Conservation (phyloP, 2,329 filamentous ascomycete genomes). For the Neofusicoccum laricinum region DNA sequence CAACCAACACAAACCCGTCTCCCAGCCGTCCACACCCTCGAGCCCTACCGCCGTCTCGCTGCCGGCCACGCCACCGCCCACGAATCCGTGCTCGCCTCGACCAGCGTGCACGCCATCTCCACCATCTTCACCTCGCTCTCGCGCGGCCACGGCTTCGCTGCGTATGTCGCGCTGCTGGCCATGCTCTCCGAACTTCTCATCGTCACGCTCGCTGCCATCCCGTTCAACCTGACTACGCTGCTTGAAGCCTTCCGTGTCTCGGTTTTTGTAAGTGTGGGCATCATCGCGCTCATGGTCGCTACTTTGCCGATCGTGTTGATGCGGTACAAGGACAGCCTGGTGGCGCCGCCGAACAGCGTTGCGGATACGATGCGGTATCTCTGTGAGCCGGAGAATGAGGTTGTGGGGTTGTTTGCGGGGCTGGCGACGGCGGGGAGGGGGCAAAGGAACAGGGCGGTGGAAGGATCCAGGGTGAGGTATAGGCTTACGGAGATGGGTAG, state of each 20-base stretch:
- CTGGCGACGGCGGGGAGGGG: not conserved
- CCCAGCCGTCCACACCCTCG: not conserved
- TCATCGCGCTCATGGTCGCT: not conserved
- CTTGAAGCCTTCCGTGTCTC: not conserved
- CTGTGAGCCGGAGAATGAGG: not conserved
- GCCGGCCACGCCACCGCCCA: not conserved
- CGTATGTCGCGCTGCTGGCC: not conserved
- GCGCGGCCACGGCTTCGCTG: not conserved
- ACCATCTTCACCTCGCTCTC: not conserved
- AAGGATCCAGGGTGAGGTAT: not conserved
- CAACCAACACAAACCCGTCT: too few relatives aligned
- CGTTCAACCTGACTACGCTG: not conserved
- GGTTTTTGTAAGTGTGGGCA: not conserved
- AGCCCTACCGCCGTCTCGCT: not conserved
- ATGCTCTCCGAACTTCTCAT: not conserved
- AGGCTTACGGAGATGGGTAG: not conserved
- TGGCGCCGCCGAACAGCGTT: not conserved
- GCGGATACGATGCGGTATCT: not conserved
- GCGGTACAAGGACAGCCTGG: not conserved
- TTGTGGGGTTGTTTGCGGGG: not conserved
- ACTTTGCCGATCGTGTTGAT: not conserved
- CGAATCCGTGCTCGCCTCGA: not conserved
- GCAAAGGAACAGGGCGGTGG: not conserved
- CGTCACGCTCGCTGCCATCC: not conserved
- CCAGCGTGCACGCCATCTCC: not conserved